A percentile compares a stretch with the other conserved stretches of the same genome.
Evolutionary conservation across 129 eudicot species (phyloP).

Genomic region (Flaveria sonorensis): DNA sequence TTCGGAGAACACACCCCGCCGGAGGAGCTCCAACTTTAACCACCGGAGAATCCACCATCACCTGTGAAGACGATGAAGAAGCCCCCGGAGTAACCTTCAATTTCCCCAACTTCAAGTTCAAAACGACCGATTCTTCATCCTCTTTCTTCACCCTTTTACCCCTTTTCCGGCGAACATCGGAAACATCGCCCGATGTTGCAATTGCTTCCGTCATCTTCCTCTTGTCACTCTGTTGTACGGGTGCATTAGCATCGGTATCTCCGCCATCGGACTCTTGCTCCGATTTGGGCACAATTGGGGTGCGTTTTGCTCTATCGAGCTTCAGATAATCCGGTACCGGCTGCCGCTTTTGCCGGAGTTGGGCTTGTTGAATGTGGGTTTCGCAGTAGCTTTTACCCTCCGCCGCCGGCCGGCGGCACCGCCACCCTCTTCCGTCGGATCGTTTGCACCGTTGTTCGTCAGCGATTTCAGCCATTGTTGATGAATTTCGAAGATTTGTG

Average conservation of each 20-base stretch:
- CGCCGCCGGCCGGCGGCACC: conserved; percentile 7
- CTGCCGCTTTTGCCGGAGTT: not conserved
- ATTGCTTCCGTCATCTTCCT: not conserved
- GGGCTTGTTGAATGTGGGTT: not conserved
- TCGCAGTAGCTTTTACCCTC: conserved; percentile 21
- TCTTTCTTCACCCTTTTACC: conserved; percentile 52
- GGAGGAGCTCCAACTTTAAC: conserved; percentile 45
- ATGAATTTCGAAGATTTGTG: not conserved
- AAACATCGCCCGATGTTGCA: not conserved
- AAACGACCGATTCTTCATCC: conserved; percentile 39
- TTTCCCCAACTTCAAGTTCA: conserved; percentile 52
- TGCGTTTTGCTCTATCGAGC: not conserved
- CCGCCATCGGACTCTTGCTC: not conserved
- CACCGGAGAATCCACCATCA: conserved; percentile 21
- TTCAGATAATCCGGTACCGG: conserved; percentile 22
- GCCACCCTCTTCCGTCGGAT: conserved; percentile 28
- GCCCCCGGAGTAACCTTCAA: conserved; percentile 50
- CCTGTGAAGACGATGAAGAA: conserved; percentile 2
- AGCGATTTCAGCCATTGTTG: not conserved
- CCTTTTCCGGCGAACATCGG: not conserved
- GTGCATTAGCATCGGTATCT: not conserved
- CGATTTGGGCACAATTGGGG: not conserved
- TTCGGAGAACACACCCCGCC: conserved; percentile 7
- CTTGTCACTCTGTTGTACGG: not conserved
- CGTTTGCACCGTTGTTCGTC: conserved; percentile 14